Evolutionary conservation across 2,329 filamentous ascomycete species (phyloP), one percentile per base, ranked within the genome.

Genomic region (Phyllosticta paracitricarpa): DNA sequence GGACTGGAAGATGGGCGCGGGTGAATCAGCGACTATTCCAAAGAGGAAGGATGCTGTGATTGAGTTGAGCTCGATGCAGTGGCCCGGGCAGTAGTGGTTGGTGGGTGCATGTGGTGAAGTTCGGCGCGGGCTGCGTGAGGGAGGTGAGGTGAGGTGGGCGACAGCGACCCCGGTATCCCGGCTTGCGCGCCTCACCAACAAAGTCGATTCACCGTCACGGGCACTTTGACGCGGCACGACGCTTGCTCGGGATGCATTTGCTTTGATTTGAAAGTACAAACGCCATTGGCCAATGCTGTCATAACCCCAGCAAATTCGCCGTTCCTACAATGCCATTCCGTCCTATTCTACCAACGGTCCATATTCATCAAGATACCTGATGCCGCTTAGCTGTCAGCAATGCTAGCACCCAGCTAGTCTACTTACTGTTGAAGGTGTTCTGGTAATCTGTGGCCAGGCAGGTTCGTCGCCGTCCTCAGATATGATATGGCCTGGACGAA

Each of bases 401-500:
- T 30, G n/a, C 12, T 2, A 17, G 8, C 4, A 17, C 22, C 12
- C 54, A 6, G 19, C 19, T 28, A 14, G 26, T 59, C 8, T 24
- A 65, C 76, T 67, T 65, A 82, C 75, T 77, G 74, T 66, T 80
- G 76, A 52, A 81, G 67, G 67, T 80, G 77, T 4, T 70, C 63
- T 24, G 76, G 73, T 33, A 82, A 67, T 2, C 63, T 67, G 64
- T 79, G 81, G 2, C 73, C 75, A 19, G 72, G 68, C 12, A 78
- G 70, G n/a, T 69, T 68, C 7, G 69, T 67, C 5, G 80, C 79
- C 60, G 70, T 70, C 61, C 76, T 74, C 33, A 82, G 68, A 67
- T 80, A 77, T 51, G 68, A 68, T 55, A 82, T 68, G 0, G 80
- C 80, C 65, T 76, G 71, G 19, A 70, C 69, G 63, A 80, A 82